Evolutionary conservation across 2,329 filamentous ascomycete genomes (phyloP).

Genomic region (Monosporascus sp.): DNA sequence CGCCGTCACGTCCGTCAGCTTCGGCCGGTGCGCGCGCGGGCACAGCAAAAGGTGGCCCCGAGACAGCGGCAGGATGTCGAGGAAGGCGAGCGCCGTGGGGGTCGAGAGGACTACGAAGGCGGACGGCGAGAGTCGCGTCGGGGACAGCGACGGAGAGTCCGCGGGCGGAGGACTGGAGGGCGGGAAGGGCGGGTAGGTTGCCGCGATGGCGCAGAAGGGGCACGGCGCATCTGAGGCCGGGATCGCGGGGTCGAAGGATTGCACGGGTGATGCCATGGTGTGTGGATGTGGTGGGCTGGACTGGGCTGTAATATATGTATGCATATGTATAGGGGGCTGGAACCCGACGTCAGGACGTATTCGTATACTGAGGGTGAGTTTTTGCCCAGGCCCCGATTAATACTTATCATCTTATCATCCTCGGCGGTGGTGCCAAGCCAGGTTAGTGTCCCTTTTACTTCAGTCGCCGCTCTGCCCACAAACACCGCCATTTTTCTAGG

Average conservation of each 20-base stretch:
- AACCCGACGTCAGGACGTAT: no score
- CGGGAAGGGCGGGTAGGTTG: slow-evolving; percentile 42
- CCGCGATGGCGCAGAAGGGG: slow-evolving; percentile 58
- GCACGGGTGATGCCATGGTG: background rate
- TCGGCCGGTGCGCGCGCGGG: slow-evolving; percentile 70
- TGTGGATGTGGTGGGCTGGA: background rate
- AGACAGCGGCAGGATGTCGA: slow-evolving; percentile 88
- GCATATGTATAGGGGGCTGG: no score
- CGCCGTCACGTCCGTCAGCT: slow-evolving; percentile 64
- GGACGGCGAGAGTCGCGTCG: slow-evolving; percentile 26
- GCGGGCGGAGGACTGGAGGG: slow-evolving; percentile 37
- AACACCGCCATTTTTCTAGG: background rate
- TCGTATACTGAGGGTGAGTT: no score
- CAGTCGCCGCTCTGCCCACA: background rate
- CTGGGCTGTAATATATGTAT: background rate
- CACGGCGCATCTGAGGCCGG: slow-evolving; percentile 37
- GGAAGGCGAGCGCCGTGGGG: slow-evolving; percentile 72
- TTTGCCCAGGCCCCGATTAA: no score
- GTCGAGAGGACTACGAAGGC: slow-evolving; percentile 72
- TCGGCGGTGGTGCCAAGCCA: no score
- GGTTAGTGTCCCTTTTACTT: no score
- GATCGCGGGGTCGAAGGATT: slow-evolving; percentile 30
- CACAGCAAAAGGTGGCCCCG: slow-evolving; percentile 78
- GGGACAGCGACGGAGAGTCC: slow-evolving; percentile 24
- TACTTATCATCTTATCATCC: no score